Evolutionary conservation across 108 stramenopile species (phyloP).

Genomic region (Aurantiochytrium sp.): DNA sequence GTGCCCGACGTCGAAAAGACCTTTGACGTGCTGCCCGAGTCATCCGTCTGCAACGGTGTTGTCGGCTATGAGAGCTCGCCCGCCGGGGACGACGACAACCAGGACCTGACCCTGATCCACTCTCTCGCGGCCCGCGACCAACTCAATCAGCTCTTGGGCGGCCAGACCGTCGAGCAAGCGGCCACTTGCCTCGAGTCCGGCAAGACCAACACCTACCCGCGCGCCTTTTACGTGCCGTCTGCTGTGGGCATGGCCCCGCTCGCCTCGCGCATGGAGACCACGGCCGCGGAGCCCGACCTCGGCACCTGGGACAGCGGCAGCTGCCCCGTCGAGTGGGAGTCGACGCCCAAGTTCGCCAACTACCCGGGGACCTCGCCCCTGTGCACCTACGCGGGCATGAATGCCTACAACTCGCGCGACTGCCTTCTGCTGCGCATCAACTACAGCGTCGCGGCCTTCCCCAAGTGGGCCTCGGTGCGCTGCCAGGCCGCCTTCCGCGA

Average conservation of each 20-base stretch:
- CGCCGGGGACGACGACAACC: neutral
- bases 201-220: neutral
- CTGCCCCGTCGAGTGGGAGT: neutral
- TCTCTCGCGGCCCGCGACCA: neutral
- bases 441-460: neutral
- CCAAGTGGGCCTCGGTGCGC: neutral
- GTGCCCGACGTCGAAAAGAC: neutral
- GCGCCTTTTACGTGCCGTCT: conserved; percentile 4
- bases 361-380: neutral
- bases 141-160: neutral
- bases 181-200: neutral
- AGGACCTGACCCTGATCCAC: neutral
- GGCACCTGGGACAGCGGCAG: neutral
- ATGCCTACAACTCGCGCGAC: conserved; percentile 1
- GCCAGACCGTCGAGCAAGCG: neutral
- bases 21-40: neutral
- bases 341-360: neutral
- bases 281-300: neutral
- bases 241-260: neutral
- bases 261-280: neutral
- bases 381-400: neutral
- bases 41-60: neutral
- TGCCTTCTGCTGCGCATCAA: conserved; percentile 7
- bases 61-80: neutral
- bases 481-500: neutral